phyloP scores from a whole-genome alignment of 23 red algal species.

The Cyanidioschyzon merolae region DNA sequence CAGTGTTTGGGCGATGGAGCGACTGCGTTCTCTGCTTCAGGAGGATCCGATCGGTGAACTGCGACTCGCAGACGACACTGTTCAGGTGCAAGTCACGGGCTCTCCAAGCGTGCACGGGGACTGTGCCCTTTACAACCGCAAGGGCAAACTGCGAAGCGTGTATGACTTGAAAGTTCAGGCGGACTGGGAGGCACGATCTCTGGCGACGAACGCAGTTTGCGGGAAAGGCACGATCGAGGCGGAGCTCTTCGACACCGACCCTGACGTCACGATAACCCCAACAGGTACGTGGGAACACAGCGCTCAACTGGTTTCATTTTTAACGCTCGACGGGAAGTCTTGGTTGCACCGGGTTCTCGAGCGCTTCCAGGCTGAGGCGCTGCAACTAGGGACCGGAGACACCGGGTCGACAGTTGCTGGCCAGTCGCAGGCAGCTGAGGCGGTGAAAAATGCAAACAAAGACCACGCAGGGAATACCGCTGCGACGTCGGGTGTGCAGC shows the following conservation, averaged over 20 bases:
- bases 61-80: neutral
- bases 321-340: neutral
- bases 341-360: neutral
- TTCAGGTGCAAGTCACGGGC: neutral
- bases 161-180: neutral
- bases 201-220: neutral
- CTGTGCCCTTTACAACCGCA: constrained; percentile 9
- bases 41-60: neutral
- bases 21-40: neutral
- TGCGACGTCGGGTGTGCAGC: neutral
- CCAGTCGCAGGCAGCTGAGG: neutral
- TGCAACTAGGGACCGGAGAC: neutral
- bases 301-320: neutral
- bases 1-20: neutral
- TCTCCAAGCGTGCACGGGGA: neutral
- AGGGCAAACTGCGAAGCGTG: neutral
- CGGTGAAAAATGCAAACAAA: neutral
- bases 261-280: neutral
- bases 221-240: neutral
- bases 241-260: neutral
- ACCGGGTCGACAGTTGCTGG: neutral
- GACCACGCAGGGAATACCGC: neutral
- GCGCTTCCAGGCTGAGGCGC: neutral
- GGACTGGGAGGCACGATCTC: neutral
- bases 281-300: neutral